Conservation (phyloP, 441 rosid genomes). For the Aquilaria agallochum region DNA sequence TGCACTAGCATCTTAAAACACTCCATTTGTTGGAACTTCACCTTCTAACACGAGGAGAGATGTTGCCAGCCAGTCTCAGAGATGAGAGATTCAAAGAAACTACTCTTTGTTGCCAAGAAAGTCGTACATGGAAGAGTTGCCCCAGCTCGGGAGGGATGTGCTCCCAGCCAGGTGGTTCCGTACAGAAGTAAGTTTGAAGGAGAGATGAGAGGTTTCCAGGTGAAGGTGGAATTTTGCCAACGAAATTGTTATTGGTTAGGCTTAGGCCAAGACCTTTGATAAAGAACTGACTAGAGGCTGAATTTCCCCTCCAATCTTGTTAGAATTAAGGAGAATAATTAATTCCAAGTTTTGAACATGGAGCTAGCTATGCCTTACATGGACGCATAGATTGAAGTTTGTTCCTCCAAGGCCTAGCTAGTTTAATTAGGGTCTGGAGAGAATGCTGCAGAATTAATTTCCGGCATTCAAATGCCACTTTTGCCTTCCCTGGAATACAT, state of each 20-base stretch:
- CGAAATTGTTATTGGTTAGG: conserved; percentile 9
- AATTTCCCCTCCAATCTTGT: conserved; percentile 2
- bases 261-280: background rate
- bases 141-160: conserved; percentile 13
- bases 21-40: conserved; percentile 16
- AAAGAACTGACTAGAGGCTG: background rate
- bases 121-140: conserved; percentile 13
- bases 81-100: background rate
- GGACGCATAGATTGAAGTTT: conserved; percentile 74
- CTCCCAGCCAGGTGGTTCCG: background rate
- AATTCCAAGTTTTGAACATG: too few relatives aligned
- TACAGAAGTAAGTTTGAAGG: too few relatives aligned
- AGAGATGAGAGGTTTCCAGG: background rate
- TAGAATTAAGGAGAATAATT: too few relatives aligned
- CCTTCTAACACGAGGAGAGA: conserved; percentile 18
- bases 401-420: conserved; percentile 39
- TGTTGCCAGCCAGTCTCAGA: background rate
- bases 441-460: conserved; percentile 57
- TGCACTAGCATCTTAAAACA: conserved; percentile 3
- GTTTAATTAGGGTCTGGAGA: conserved; percentile 56
- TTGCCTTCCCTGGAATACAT: conserved; percentile 64
- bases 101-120: conserved; percentile 5
- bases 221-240: conserved; percentile 15
- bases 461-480: conserved; percentile 56
- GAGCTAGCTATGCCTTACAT: conserved; percentile 55